Percentiles rank a stretch among this genome's conserved stretches.
Conservation (phyloP, 768 basidiomycete species). For the Tylopilus felleus region DNA sequence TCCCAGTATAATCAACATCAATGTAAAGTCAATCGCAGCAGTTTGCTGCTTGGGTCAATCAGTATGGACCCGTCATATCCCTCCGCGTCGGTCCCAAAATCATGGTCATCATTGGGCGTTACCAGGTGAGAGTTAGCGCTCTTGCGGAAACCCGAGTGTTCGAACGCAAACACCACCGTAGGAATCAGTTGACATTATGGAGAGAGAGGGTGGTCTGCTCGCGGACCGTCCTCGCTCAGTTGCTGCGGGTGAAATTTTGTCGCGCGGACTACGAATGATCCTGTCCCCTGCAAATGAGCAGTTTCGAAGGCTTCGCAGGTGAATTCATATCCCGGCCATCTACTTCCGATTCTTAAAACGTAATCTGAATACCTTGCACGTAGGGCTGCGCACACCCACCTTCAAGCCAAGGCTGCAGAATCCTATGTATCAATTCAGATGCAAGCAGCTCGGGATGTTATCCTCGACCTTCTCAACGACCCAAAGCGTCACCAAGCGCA, state of each 20-base stretch:
- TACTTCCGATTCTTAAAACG: neutral
- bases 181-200: conserved; percentile 65
- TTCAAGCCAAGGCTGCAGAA: conserved; percentile 50
- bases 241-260: conserved; percentile 57
- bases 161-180: conserved; percentile 17
- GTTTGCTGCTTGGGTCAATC: conserved; percentile 57
- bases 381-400: conserved; percentile 57
- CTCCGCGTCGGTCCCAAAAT: conserved; percentile 44
- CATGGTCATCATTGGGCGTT: conserved; percentile 34
- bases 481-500: conserved; percentile 50
- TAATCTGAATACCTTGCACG: neutral
- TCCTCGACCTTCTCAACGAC: conserved; percentile 31
- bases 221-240: conserved; percentile 55
- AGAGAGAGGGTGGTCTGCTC: conserved; percentile 57
- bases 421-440: conserved; percentile 50
- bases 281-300: conserved; percentile 55
- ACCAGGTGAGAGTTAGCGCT: conserved; percentile 32
- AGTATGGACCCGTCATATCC: conserved; percentile 60
- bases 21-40: conserved; percentile 30
- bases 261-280: conserved; percentile 55
- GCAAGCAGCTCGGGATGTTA: conserved; percentile 30
- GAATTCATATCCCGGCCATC: conserved; percentile 5
- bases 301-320: conserved; percentile 62
- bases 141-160: neutral
- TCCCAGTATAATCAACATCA: neutral